Conservation (phyloP, 192 early-diverging fungal species). For the Coemansia reversa region DNA sequence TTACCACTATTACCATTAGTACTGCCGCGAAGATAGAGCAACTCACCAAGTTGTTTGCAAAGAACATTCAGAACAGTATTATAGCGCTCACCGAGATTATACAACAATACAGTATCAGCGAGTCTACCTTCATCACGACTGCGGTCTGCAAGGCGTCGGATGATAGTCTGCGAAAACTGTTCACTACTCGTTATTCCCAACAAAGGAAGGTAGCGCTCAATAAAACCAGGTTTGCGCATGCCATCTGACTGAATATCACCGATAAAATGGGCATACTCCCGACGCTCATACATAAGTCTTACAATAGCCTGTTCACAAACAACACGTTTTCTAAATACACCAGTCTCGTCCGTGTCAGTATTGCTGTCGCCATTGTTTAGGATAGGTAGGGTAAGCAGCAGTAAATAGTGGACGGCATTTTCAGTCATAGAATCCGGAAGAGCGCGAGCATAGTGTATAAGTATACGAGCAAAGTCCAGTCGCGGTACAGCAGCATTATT, state of each 20-base stretch:
- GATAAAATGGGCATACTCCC: constrained; percentile 60
- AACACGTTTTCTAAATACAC: constrained; percentile 7
- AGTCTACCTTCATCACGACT: constrained; percentile 69
- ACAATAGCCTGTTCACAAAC: constrained; percentile 37
- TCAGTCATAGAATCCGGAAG: constrained; percentile 31
- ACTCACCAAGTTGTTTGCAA: constrained; percentile 68
- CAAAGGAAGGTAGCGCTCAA: constrained; percentile 69
- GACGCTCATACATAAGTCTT: constrained; percentile 59
- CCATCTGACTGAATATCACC: constrained; percentile 58
- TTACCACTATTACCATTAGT: constrained; percentile 3
- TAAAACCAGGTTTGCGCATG: constrained; percentile 51
- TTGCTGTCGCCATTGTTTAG: neutral
- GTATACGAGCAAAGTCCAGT: constrained; percentile 36
- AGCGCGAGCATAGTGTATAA: constrained; percentile 42
- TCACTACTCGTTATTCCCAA: constrained; percentile 58
- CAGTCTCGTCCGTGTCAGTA: no score
- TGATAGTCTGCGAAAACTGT: constrained; percentile 67
- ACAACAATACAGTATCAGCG: constrained; percentile 73
- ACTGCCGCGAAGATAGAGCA: constrained; percentile 31
- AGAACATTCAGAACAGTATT: constrained; percentile 72
- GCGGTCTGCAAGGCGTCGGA: constrained; percentile 66
- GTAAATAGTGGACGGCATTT: constrained; percentile 35
- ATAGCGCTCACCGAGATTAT: constrained; percentile 72
- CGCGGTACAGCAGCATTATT: neutral
- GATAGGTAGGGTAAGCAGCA: constrained; percentile 39